Evolutionary conservation across 148 eudicot species (phyloP).

Genomic region (Talinum fruticosum): DNA sequence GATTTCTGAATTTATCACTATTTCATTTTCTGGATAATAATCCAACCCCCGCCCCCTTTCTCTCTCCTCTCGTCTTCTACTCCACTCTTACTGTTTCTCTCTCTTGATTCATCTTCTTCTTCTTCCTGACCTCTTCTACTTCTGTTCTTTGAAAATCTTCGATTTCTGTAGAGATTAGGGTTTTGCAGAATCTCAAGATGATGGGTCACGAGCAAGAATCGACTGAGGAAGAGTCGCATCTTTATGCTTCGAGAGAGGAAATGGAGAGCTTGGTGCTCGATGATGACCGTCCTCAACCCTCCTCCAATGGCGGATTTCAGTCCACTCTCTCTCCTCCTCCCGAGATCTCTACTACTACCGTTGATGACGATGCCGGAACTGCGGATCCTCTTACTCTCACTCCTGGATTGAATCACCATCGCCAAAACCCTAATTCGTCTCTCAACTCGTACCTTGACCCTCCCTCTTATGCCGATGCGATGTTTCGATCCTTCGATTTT

Average conservation of each 20-base stretch:
- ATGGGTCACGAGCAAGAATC: constrained; percentile 35
- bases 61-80: neutral
- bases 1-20: neutral
- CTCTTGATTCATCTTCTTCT: neutral
- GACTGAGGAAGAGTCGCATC: constrained; percentile 21
- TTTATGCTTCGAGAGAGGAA: constrained; percentile 20
- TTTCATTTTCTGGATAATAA: neutral
- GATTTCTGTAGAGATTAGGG: constrained; percentile 8
- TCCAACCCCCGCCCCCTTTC: neutral
- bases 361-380: constrained; percentile 22
- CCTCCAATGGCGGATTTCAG: constrained; percentile 21
- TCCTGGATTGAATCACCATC: neutral
- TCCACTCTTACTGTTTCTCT: neutral
- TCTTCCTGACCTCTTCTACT: neutral
- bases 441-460: constrained; percentile 78
- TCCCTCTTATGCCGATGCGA: constrained; percentile 87
- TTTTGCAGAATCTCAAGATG: constrained; percentile 18
- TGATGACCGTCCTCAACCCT: constrained; percentile 1
- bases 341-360: constrained; percentile 50
- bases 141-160: constrained; percentile 11
- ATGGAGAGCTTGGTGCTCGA: constrained; percentile 27
- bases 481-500: constrained; percentile 78
- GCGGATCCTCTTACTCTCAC: constrained; percentile 22
- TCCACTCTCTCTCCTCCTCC: constrained; percentile 40
- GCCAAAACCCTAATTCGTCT: constrained; percentile 45